Conservation (phyloP, 192 early-diverging fungal species). For the Backusella luteola region DNA sequence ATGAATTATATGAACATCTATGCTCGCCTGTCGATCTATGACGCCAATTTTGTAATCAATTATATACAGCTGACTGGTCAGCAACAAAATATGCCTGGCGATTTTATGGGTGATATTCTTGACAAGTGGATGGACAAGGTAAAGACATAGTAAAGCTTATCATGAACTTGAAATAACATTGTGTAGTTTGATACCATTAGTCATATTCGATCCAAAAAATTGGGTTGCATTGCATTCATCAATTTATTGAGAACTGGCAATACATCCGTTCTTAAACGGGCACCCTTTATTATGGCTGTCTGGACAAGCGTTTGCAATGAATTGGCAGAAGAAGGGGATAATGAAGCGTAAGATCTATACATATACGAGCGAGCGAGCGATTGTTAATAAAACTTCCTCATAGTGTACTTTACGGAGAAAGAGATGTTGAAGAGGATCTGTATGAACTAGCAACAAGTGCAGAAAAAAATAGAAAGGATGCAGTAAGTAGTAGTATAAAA, state of each 20-base stretch:
- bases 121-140: constrained; percentile 72
- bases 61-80: constrained; percentile 46
- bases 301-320: constrained; percentile 66
- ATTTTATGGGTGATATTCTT: constrained; percentile 51
- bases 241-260: constrained; percentile 53
- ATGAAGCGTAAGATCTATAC: constrained; percentile 48
- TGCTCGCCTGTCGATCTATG: constrained; percentile 60
- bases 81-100: constrained; percentile 33
- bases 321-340: constrained; percentile 51
- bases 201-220: constrained; percentile 65
- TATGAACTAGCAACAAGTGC: constrained; percentile 44
- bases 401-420: constrained; percentile 56
- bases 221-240: constrained; percentile 60
- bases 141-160: neutral
- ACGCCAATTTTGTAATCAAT: constrained; percentile 51
- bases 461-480: constrained; percentile 50
- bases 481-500: constrained; percentile 14
- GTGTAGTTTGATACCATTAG: constrained; percentile 73
- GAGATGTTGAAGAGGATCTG: constrained; percentile 44
- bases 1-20: constrained; percentile 62
- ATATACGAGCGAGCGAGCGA: neutral
- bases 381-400: neutral
- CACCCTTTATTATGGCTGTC: constrained; percentile 53
- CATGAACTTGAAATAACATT: neutral
- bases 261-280: constrained; percentile 41